phyloP scores from a whole-genome alignment of 345 rosid genomes.

The Jatropha curcas region DNA sequence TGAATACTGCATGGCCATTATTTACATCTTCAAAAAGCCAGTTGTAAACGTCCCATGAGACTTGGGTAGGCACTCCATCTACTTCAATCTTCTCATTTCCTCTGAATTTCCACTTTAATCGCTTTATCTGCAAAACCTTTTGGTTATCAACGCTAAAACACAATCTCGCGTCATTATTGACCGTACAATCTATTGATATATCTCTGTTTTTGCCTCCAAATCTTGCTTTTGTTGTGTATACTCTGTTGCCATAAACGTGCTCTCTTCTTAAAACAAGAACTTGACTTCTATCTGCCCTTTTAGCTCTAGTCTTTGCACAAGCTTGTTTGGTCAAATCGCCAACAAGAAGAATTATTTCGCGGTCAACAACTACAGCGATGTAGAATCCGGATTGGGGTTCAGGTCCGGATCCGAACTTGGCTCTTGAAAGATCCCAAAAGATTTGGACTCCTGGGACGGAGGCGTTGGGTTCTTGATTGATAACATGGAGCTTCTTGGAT shows the following conservation, averaged over 20 bases:
- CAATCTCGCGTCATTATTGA: constrained; percentile 60
- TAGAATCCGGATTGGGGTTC: constrained; percentile 81
- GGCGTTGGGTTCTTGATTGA: background rate
- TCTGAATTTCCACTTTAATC: constrained; percentile 88
- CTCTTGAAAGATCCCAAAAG: constrained; percentile 78
- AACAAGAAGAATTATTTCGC: constrained; percentile 64
- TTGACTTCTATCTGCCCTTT: constrained; percentile 39
- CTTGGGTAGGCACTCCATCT: constrained; percentile 65
- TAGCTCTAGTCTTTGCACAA: constrained; percentile 50
- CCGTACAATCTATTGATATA: constrained; percentile 65
- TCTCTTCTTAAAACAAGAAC: constrained; percentile 71
- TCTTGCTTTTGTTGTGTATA: constrained; percentile 61
- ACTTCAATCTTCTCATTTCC: constrained; percentile 81
- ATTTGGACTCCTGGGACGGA: constrained; percentile 41
- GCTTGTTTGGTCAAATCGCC: constrained; percentile 73
- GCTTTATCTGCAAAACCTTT: constrained; percentile 65
- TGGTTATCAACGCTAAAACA: constrained; percentile 55
- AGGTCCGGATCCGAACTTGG: constrained; percentile 78
- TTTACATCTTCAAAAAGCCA: constrained; percentile 70
- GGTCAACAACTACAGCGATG: constrained; percentile 70
- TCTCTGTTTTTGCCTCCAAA: constrained; percentile 73
- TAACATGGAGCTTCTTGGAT: constrained; percentile 42
- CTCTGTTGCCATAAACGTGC: constrained; percentile 66
- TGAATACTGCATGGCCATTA: constrained; percentile 69
- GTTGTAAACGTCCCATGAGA: constrained; percentile 95